Evolutionary conservation across 345 rosid genomes (phyloP).

Genomic region (Litchi chinensis): DNA sequence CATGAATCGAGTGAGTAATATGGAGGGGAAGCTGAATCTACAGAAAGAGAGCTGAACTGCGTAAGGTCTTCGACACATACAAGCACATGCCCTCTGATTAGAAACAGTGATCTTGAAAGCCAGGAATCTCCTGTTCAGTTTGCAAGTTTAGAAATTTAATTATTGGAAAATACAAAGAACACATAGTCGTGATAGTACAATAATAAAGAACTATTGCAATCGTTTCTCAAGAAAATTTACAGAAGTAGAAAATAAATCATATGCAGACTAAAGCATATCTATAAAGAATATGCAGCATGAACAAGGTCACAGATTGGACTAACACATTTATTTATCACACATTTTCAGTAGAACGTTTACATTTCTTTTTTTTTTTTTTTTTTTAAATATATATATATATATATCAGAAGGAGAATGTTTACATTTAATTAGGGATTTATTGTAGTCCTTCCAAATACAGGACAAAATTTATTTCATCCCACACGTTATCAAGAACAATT

Average conservation of each 20-base stretch:
- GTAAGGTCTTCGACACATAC: conserved; percentile 77
- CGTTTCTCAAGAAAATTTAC: neutral
- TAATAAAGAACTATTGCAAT: neutral
- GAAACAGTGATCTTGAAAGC: conserved; percentile 75
- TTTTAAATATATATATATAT: no score
- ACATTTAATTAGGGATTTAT: neutral
- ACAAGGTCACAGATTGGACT: neutral
- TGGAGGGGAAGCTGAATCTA: conserved; percentile 46
- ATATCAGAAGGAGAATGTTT: neutral
- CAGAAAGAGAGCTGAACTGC: conserved; percentile 54
- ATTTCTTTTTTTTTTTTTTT: neutral
- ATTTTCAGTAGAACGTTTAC: neutral
- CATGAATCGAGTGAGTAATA: conserved; percentile 61
- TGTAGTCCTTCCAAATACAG: neutral
- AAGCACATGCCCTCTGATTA: conserved; percentile 59
- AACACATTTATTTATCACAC: neutral
- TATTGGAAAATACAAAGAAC: neutral
- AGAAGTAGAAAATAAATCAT: neutral
- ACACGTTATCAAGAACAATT: neutral
- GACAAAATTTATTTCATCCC: neutral
- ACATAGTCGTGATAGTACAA: neutral
- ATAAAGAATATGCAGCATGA: neutral
- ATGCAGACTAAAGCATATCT: neutral
- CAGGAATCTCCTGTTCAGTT: conserved; percentile 64
- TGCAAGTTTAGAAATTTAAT: conserved; percentile 1